phyloP scores from a whole-genome alignment of 2,329 filamentous ascomycete genomes.

The Trichoderma pleuroti region DNA sequence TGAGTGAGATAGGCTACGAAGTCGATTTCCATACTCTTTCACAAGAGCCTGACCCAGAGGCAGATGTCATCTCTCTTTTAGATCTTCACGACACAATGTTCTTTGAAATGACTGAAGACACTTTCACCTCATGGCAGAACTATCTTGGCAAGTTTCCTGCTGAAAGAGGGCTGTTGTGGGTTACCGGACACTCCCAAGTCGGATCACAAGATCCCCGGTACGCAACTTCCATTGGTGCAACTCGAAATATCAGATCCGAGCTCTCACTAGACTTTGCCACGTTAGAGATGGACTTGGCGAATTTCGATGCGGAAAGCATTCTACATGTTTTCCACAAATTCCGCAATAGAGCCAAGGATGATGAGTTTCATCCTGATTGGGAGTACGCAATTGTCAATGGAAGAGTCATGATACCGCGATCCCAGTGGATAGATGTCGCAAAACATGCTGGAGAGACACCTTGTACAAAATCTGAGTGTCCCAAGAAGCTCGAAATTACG shows the following conservation, averaged over 20 bases:
- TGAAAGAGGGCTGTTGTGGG: slow-evolving; percentile 16
- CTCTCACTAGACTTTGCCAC: slow-evolving; percentile 17
- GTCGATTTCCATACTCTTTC: slow-evolving; percentile 15
- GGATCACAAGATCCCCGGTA: slow-evolving; percentile 13
- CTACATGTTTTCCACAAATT: background rate
- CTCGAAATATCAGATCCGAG: slow-evolving; percentile 15
- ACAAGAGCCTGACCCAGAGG: background rate
- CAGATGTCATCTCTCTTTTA: background rate
- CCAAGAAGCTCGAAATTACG: background rate
- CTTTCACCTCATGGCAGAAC: background rate
- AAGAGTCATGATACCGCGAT: slow-evolving; percentile 1
- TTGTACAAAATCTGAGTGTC: background rate
- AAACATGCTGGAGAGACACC: background rate
- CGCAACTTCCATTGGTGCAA: slow-evolving; percentile 6
- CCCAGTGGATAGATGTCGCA: background rate
- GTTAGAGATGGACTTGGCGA: slow-evolving; percentile 2
- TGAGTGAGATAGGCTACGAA: slow-evolving; percentile 8
- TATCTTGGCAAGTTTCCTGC: background rate
- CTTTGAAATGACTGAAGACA: background rate
- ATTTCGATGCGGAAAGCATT: background rate
- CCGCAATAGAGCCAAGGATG: background rate
- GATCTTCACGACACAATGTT: slow-evolving; percentile 13
- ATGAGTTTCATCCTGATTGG: slow-evolving; percentile 7
- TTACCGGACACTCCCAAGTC: slow-evolving; percentile 15
- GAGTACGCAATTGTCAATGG: slow-evolving; percentile 2